Conservation (phyloP, 2,329 filamentous ascomycete species). For the Plenodomus tracheiphilus region DNA sequence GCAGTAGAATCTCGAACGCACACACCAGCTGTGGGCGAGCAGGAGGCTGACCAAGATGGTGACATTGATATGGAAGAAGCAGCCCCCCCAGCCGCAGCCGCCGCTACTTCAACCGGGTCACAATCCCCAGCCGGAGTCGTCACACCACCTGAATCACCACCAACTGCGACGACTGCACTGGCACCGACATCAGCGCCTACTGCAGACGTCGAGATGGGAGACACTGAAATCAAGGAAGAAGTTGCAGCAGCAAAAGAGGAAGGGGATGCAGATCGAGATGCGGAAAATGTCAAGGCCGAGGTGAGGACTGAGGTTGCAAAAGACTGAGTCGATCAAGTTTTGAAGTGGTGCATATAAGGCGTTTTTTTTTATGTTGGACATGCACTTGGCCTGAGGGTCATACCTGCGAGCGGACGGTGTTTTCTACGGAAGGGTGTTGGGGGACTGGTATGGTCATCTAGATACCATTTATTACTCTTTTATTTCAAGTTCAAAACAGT, state of each 20-base stretch:
- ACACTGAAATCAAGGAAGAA: slow-evolving; percentile 22
- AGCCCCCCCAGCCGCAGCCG: slow-evolving; percentile 15
- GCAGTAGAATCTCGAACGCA: slow-evolving; percentile 28
- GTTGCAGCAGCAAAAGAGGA: slow-evolving; percentile 27
- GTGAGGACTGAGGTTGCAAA: slow-evolving; percentile 33
- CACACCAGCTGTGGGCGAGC: slow-evolving; percentile 31
- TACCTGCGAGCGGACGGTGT: no score
- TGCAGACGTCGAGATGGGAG: slow-evolving; percentile 39
- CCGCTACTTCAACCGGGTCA: slow-evolving; percentile 22
- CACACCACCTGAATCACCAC: slow-evolving; percentile 43
- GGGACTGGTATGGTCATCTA: slow-evolving; percentile 17
- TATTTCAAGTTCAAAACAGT: not conserved
- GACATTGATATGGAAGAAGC: slow-evolving; percentile 43
- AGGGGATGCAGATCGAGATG: slow-evolving; percentile 31
- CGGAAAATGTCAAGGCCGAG: slow-evolving; percentile 37
- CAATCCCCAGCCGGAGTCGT: slow-evolving; percentile 38
- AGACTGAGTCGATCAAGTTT: slow-evolving; percentile 12
- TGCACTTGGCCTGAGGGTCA: not conserved
- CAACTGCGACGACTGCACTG: slow-evolving; percentile 18
- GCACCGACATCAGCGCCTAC: slow-evolving; percentile 13
- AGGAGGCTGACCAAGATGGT: slow-evolving; percentile 37
- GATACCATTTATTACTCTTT: slow-evolving; percentile 9
- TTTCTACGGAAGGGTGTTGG: slow-evolving; percentile 17
- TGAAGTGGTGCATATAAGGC: not conserved
- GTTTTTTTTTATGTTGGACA: not conserved